Conservation (phyloP, 371 early-diverging fungal genomes). For the Dichotomocladium elegans region DNA sequence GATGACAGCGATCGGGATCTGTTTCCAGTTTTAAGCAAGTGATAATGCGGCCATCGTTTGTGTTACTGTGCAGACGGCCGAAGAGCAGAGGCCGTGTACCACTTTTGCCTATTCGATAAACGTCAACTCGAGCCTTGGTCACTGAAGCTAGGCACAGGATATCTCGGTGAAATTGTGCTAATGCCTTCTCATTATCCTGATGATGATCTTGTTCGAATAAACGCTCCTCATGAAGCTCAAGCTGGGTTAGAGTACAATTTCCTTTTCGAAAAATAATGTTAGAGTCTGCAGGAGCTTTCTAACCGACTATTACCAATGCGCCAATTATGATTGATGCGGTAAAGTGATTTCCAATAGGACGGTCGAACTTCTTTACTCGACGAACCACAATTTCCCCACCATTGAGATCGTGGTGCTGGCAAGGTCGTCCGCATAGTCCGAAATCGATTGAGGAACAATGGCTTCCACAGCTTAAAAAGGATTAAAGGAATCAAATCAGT, state of each 20-base stretch:
- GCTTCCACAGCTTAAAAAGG: conserved; percentile 45
- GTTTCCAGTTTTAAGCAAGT: conserved; percentile 21
- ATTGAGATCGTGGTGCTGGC: background rate
- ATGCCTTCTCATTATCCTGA: background rate
- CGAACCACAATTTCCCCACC: too few relatives aligned
- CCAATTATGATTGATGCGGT: conserved; percentile 45
- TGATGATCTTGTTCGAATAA: background rate
- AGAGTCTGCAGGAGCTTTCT: too few relatives aligned
- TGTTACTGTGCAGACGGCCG: conserved; percentile 1
- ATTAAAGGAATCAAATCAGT: background rate
- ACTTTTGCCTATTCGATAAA: conserved; percentile 10
- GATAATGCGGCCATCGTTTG: background rate
- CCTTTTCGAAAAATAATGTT: too few relatives aligned
- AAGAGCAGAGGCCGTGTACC: background rate
- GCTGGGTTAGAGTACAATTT: conserved; percentile 22
- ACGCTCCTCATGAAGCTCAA: background rate
- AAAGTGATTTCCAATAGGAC: conserved; percentile 34
- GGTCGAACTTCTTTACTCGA: background rate
- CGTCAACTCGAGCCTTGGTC: conserved; percentile 8
- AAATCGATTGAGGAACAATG: conserved; percentile 34
- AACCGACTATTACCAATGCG: conserved; percentile 34
- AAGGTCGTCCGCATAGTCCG: conserved; percentile 1
- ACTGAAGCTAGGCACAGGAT: conserved; percentile 8
- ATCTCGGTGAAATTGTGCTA: conserved; percentile 15
- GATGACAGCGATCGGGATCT: background rate